These are phyloP conservation scores for Nicotiana tomentosiformis DNA, from an alignment of 257 asterid species.

Conservation along the genomic window DNA sequence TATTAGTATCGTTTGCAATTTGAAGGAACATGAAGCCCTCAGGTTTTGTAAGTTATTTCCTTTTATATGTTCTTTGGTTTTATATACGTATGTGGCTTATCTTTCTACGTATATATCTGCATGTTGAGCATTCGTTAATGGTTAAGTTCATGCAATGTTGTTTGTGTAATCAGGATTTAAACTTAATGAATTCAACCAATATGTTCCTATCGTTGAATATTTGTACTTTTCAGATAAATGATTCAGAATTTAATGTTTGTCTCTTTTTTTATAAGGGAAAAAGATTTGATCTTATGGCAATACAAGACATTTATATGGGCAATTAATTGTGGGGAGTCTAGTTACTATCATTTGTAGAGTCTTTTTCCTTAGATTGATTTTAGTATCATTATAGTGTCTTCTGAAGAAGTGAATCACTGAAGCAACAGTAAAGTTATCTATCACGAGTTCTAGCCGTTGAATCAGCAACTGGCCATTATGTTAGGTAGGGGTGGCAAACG, in stretches of 20 bases:
- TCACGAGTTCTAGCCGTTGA: no score
- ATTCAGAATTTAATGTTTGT: not conserved
- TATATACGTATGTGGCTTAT: not conserved
- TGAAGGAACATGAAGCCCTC: constrained; percentile 21
- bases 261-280: no score
- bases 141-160: not conserved
- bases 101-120: not conserved
- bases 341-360: not conserved
- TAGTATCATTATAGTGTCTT: not conserved
- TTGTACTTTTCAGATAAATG: not conserved
- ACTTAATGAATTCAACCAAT: not conserved
- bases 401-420: not conserved
- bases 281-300: not conserved
- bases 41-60: constrained; percentile 9
- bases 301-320: not conserved
- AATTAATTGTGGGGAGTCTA: not conserved
- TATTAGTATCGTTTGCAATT: not conserved
- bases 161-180: not conserved
- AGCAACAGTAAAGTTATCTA: not conserved
- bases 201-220: not conserved
- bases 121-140: not conserved
- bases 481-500: no score
- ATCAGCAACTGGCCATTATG: no score
- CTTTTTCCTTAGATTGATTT: not conserved
- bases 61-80: not conserved